Evolutionary conservation across 441 rosid species (phyloP).

Genomic region (Theobroma grandiflorum): DNA sequence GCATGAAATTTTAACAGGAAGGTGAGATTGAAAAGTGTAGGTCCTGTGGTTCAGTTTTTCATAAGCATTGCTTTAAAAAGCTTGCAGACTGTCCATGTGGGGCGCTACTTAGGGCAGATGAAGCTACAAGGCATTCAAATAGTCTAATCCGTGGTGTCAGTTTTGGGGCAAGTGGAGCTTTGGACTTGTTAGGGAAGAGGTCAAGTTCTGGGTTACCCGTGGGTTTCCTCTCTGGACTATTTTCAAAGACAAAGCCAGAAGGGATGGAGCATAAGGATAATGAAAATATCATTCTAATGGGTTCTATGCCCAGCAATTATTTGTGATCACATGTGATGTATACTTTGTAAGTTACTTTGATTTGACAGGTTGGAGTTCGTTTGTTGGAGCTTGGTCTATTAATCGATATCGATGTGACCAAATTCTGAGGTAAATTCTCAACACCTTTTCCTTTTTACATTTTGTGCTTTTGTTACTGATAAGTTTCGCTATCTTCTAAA

Average conservation of each 20-base stretch:
- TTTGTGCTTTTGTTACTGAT: background rate
- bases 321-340: conserved; percentile 42
- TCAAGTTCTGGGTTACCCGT: conserved; percentile 51
- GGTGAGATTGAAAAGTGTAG: conserved; percentile 70
- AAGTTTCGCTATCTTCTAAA: background rate
- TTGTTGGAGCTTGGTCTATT: conserved; percentile 18
- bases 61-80: conserved; percentile 77
- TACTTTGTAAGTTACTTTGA: conserved; percentile 34
- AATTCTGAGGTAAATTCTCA: conserved; percentile 21
- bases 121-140: conserved; percentile 28
- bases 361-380: conserved; percentile 12
- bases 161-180: conserved; percentile 39
- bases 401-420: conserved; percentile 6
- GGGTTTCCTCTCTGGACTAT: conserved; percentile 67
- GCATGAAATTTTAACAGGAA: conserved; percentile 61
- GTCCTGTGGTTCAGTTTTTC: conserved; percentile 74
- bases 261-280: conserved; percentile 45
- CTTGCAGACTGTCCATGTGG: conserved; percentile 78
- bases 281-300: conserved; percentile 72
- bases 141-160: conserved; percentile 39
- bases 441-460: background rate
- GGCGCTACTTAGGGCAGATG: conserved; percentile 42
- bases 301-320: conserved; percentile 73
- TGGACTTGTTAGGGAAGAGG: conserved; percentile 49
- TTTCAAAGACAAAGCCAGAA: conserved; percentile 60